Base-by-base conservation (phyloP, 2,329 filamentous ascomycete species). In the Beauveria sp. region DNA sequence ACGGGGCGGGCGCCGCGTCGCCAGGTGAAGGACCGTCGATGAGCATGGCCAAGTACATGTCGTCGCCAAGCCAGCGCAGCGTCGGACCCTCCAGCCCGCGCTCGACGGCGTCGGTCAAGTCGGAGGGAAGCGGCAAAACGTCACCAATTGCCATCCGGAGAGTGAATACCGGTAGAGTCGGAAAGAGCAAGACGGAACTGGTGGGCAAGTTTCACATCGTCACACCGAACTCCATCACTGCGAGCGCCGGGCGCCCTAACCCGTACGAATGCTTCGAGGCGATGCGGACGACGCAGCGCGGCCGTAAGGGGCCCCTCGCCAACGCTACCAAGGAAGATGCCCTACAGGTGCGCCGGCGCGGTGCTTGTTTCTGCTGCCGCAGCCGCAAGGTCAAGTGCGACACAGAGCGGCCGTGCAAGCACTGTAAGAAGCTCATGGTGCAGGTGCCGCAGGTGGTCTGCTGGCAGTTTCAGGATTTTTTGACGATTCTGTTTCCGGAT, bases 321-420 rank as follows among this genome's bases (percentile, higher is more conserved):
- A 75, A 79, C 52, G 77, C 80, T n/a, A 80, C 77, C 34, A 83
- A 83, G 67, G 75, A 82, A 69, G 79, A 75, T 51, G 82, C 82
- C 1, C 73, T 84, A 2, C 76, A 81, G 60, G 80, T 85, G 12
- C 77, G 82, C 18, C 76, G 81, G 37, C 69, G 76, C 5, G 82
- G 82, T 6, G 82, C 82, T 10, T 85, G 82, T 67, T 84, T 84
- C 72, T 83, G 80, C 71, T 85, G 82, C 66, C 81, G 82, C 66
- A 80, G 78, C 61, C 80, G 82, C 64, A 85, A 85, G 69, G 82
- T 85, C 59, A 81, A 79, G 68, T 84, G 82, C 64, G 80, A 83
- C 68, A 77, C 78, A 64, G 76, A 81, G 66, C 73, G 82, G 51
- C 81, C 82, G 0, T 85, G 82, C 71, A 78, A 77, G 69, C 83